phyloP scores from a whole-genome alignment of 306 rosid species.

The Cicer cuneatum region DNA sequence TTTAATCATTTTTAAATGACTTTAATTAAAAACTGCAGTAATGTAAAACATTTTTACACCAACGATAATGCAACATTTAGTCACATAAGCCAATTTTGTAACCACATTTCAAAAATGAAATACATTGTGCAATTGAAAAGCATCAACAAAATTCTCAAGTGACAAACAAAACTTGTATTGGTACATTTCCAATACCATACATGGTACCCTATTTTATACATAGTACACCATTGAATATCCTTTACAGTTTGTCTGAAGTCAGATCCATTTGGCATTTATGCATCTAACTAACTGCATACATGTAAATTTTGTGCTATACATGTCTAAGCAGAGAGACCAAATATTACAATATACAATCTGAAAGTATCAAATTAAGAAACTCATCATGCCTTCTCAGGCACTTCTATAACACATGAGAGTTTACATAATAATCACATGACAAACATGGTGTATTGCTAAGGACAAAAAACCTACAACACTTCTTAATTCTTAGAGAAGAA shows the following conservation, averaged over 20 bases:
- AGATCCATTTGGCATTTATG: conserved; percentile 34
- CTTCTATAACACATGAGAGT: conserved; percentile 41
- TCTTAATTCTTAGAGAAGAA: conserved; percentile 39
- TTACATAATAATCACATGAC: conserved; percentile 30
- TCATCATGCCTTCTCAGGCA: conserved; percentile 51
- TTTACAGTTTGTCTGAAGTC: conserved; percentile 44
- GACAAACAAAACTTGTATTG: conserved; percentile 35
- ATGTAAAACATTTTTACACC: no score
- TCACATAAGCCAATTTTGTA: no score
- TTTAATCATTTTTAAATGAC: no score
- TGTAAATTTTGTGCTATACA: conserved; percentile 57
- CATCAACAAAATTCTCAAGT: neutral
- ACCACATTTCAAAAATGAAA: no score
- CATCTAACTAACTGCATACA: conserved; percentile 51
- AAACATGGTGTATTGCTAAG: conserved; percentile 44
- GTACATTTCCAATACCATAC: conserved; percentile 34
- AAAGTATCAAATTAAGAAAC: conserved; percentile 45
- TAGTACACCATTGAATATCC: conserved; percentile 38
- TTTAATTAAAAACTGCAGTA: no score
- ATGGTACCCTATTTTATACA: conserved; percentile 41
- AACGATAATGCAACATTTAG: no score
- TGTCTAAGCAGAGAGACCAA: conserved; percentile 42
- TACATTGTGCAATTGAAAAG: no score
- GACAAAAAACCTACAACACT: conserved; percentile 43
- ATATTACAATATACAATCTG: conserved; percentile 50